These are phyloP conservation scores for Vigna mungo DNA, from an alignment of 306 rosid genomes.

Conservation along the genomic window DNA sequence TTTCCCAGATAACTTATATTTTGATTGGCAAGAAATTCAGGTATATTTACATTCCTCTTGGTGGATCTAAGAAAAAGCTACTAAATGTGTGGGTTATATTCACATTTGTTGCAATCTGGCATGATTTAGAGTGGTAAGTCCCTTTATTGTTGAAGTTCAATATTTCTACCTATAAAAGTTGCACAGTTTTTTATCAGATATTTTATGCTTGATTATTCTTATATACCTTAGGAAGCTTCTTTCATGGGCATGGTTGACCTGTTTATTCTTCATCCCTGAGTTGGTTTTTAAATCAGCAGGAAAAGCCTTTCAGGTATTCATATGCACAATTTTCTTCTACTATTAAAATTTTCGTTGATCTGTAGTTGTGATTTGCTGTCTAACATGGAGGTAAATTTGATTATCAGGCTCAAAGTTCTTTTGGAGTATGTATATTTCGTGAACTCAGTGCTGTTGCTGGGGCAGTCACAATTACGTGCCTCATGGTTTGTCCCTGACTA, in stretches of 20 bases:
- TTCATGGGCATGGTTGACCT: constrained; percentile 97
- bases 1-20: constrained; percentile 32
- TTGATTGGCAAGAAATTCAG: constrained; percentile 55
- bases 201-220: constrained; percentile 44
- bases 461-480: constrained; percentile 89
- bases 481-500: constrained; percentile 66
- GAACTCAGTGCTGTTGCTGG: constrained; percentile 88
- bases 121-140: constrained; percentile 92
- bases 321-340: constrained; percentile 8
- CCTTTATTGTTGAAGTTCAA: constrained; percentile 38
- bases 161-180: constrained; percentile 37
- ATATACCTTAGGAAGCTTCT: constrained; percentile 84
- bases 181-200: constrained; percentile 34
- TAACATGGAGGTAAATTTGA: constrained; percentile 33
- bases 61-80: constrained; percentile 81
- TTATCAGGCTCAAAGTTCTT: constrained; percentile 69
- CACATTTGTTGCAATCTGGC: constrained; percentile 95
- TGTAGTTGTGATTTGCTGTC: constrained; percentile 31
- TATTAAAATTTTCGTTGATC: constrained; percentile 2
- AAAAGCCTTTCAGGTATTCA: constrained; percentile 72
- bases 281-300: constrained; percentile 77
- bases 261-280: constrained; percentile 90
- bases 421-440: constrained; percentile 65
- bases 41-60: constrained; percentile 94
- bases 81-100: constrained; percentile 89